Percentiles rank a stretch among this genome's conserved stretches.
Evolutionary conservation across 164 flowering plant genomes (phyloP).

Genomic region (grape (Vitis vinifera)): ASM3070453v1 NC_081806.1:245501-246000

Average conservation of each 20-base stretch:
- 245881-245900: slow-evolving; percentile 23
- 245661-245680: slow-evolving; percentile 4
- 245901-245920: slow-evolving; percentile 1
- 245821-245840: slow-evolving; percentile 8
- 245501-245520: no score
- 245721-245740: slow-evolving; percentile 11
- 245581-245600: slow-evolving; percentile 10
- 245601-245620: slow-evolving; percentile 1
- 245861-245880: slow-evolving; percentile 25
- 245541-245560: no score
- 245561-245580: not conserved
- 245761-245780: slow-evolving; percentile 27
- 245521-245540: no score
- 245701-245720: slow-evolving; percentile 16
- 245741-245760: slow-evolving; percentile 24
- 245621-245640: slow-evolving; percentile 12
- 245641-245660: slow-evolving; percentile 13
- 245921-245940: slow-evolving; percentile 16
- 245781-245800: slow-evolving; percentile 17
- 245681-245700: slow-evolving; percentile 18
- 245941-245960: slow-evolving; percentile 12
- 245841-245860: slow-evolving; percentile 7
- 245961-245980: slow-evolving; percentile 7
- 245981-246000: slow-evolving; percentile 16
- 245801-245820: slow-evolving; percentile 4